These are phyloP conservation scores for Acer campestre DNA, from an alignment of 345 rosid genomes.

Conservation along the genomic window DNA sequence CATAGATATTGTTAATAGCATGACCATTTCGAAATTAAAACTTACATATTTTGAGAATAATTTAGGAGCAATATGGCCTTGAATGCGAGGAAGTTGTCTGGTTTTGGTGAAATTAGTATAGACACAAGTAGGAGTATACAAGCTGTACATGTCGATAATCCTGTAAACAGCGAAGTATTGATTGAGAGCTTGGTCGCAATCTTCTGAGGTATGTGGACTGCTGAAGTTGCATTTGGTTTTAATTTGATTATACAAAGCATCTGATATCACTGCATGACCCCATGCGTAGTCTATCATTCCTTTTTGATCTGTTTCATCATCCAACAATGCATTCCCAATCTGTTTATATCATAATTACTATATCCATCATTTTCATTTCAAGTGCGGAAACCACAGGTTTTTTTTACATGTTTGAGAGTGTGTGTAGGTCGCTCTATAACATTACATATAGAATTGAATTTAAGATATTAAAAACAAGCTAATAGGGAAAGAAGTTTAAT, in stretches of 20 bases:
- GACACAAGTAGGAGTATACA: conserved; percentile 55
- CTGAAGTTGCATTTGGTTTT: conserved; percentile 60
- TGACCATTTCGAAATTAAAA: not conserved
- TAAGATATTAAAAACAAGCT: too few relatives aligned
- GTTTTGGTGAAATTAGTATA: conserved; percentile 19
- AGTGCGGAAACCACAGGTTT: too few relatives aligned
- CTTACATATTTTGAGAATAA: conserved; percentile 51
- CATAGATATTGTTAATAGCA: too few relatives aligned
- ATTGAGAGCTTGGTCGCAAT: conserved; percentile 39
- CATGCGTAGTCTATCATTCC: conserved; percentile 88
- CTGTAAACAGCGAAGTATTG: conserved; percentile 52
- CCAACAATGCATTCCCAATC: conserved; percentile 79
- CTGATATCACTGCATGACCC: conserved; percentile 88
- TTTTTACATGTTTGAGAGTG: too few relatives aligned
- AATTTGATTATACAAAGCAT: conserved; percentile 42
- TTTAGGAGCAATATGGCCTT: conserved; percentile 39
- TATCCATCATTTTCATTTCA: not conserved
- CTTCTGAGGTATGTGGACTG: conserved; percentile 12
- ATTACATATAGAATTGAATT: too few relatives aligned
- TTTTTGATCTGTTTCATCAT: conserved; percentile 70
- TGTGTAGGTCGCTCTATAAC: too few relatives aligned
- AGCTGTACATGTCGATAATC: conserved; percentile 78
- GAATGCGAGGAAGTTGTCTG: conserved; percentile 35
- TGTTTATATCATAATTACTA: conserved; percentile 22
- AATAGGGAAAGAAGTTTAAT: not conserved